These are phyloP conservation scores for Ascochyta koolunga DNA, from an alignment of 2,329 filamentous ascomycete genomes.

Conservation along the genomic window DNA sequence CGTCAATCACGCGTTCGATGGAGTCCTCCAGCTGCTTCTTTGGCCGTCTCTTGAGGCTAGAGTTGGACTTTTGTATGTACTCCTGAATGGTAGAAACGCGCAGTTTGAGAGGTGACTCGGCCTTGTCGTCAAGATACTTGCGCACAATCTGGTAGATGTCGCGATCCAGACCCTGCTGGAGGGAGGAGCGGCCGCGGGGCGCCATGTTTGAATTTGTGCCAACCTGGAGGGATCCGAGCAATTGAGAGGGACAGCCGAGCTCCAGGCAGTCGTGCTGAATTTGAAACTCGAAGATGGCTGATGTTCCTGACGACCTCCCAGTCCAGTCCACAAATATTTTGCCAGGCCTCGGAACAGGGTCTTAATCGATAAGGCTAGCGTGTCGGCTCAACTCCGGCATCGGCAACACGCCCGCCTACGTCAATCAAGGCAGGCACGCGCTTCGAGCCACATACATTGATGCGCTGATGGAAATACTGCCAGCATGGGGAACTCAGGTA, in stretches of 20 bases:
- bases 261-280: neutral
- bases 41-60: conserved; percentile 79
- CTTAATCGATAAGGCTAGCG: conserved; percentile 42
- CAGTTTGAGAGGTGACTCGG: conserved; percentile 54
- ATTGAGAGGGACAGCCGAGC: neutral
- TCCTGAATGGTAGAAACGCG: conserved; percentile 73
- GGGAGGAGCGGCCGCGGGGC: conserved; percentile 35
- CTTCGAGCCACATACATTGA: conserved; percentile 20
- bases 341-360: conserved; percentile 14
- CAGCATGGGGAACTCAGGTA: conserved; percentile 69
- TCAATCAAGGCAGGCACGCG: conserved; percentile 34
- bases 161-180: conserved; percentile 51
- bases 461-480: conserved; percentile 31
- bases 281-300: conserved; percentile 2
- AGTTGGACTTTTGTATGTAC: conserved; percentile 83
- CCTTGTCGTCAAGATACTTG: conserved; percentile 73
- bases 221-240: neutral
- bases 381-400: conserved; percentile 13
- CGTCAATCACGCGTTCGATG: conserved; percentile 79
- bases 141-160: conserved; percentile 77
- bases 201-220: conserved; percentile 25
- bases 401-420: conserved; percentile 16
- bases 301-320: conserved; percentile 5
- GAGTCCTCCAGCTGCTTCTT: conserved; percentile 83
- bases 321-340: conserved; percentile 32